Evolutionary conservation across 2,329 filamentous ascomycete species (phyloP).

Genomic region (Keithomyces neogunnii): DNA sequence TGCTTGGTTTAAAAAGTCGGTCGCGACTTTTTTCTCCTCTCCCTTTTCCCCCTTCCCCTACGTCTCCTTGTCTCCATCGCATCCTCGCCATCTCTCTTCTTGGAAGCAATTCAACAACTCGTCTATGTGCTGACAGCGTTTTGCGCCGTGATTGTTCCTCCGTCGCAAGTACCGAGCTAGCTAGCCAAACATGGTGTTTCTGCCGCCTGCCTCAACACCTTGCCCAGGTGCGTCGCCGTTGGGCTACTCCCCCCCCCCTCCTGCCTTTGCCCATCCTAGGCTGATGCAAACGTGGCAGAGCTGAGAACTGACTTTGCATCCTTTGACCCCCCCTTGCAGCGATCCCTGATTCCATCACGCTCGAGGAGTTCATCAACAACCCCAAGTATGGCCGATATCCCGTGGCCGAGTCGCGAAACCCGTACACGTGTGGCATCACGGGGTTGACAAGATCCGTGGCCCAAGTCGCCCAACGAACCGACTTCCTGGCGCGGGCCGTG

Average conservation of each 20-base stretch:
- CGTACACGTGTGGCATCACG: constrained; percentile 70
- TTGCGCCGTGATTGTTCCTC: not conserved
- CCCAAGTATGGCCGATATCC: constrained; percentile 61
- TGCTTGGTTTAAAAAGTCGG: not conserved
- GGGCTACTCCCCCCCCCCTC: too few species aligned
- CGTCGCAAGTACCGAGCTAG: not conserved
- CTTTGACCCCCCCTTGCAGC: constrained; percentile 26
- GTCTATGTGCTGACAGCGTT: not conserved
- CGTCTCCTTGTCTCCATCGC: too few species aligned
- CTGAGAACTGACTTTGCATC: constrained; percentile 1
- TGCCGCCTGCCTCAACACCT: constrained; percentile 53
- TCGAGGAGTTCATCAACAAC: constrained; percentile 69
- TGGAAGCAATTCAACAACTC: too few species aligned
- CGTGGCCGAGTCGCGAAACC: constrained; percentile 53
- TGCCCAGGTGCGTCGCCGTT: constrained; percentile 36
- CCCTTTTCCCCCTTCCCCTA: not conserved
- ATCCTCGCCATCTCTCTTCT: too few species aligned
- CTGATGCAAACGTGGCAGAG: not conserved
- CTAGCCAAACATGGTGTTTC: constrained; percentile 41
- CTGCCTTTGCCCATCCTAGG: too few species aligned
- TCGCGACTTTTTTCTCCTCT: not conserved
- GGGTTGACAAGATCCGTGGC: constrained; percentile 56
- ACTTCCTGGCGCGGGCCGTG: constrained; percentile 59
- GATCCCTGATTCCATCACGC: constrained; percentile 64
- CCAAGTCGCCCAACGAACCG: constrained; percentile 58